A percentile compares a stretch with the other conserved stretches of the same genome.
Evolutionary conservation across 176 grass and related monocot species (phyloP).

Genomic region (Juncus effusus): DNA sequence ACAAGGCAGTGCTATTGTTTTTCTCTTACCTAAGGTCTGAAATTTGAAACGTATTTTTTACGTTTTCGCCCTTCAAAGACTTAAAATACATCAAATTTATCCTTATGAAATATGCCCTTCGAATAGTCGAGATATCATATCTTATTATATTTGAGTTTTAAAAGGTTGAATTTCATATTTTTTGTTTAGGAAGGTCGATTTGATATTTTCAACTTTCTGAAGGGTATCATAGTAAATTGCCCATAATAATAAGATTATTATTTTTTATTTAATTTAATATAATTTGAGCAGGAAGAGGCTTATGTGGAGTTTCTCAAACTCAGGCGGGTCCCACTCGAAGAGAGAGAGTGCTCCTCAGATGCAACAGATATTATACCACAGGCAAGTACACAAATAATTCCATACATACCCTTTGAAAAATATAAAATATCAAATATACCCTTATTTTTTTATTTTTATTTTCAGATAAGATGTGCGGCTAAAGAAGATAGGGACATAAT

Average conservation of each 20-base stretch:
- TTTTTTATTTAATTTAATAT: not conserved
- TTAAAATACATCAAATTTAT: not conserved
- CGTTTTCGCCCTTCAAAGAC: not conserved
- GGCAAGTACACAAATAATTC: conserved; percentile 36
- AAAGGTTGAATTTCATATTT: conserved; percentile 3
- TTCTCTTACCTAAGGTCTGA: conserved; percentile 79
- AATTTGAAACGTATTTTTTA: not conserved
- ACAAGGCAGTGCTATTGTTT: conserved; percentile 88
- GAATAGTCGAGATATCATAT: not conserved
- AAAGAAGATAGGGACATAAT: conserved; percentile 83
- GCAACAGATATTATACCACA: conserved; percentile 59
- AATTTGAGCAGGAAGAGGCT: conserved; percentile 57
- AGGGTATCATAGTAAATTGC: conserved; percentile 4
- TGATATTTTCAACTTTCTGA: not conserved
- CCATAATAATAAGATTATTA: conserved; percentile 1
- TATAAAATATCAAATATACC: conserved; percentile 4
- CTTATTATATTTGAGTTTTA: not conserved
- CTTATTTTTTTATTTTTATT: conserved; percentile 15
- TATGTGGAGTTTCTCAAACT: conserved; percentile 86
- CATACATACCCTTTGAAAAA: conserved; percentile 9
- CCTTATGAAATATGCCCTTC: not conserved
- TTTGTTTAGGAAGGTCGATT: conserved; percentile 2
- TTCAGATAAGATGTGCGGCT: conserved; percentile 75
- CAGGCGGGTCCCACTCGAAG: conserved; percentile 71
- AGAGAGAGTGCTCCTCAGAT: conserved; percentile 44